Evolutionary conservation across 2,329 filamentous ascomycete genomes (phyloP).

Genomic region (Tolypocladium tundrense): DNA sequence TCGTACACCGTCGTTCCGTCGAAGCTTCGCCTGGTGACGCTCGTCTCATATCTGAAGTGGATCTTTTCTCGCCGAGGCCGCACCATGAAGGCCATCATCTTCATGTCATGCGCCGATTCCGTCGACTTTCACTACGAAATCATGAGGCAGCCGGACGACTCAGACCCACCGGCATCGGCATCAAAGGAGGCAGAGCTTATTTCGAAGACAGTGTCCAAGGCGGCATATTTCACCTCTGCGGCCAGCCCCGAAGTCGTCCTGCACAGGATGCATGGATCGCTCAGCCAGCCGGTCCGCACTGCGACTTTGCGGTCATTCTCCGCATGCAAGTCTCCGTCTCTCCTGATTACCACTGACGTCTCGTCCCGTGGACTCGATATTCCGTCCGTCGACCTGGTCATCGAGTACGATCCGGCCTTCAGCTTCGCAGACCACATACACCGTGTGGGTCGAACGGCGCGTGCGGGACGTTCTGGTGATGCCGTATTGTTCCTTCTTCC

Average conservation of each 20-base stretch:
- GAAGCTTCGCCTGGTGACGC: conserved; percentile 81
- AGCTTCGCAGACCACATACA: conserved; percentile 89
- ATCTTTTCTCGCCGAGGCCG: conserved; percentile 81
- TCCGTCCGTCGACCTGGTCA: conserved; percentile 85
- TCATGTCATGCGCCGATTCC: conserved; percentile 92
- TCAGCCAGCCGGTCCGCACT: conserved; percentile 79
- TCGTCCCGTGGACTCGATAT: conserved; percentile 92
- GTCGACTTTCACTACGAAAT: conserved; percentile 95
- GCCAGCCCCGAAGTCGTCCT: conserved; percentile 66
- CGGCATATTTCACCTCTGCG: conserved; percentile 62
- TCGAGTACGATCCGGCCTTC: conserved; percentile 95
- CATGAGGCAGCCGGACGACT: conserved; percentile 39
- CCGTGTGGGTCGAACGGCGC: conserved; percentile 86
- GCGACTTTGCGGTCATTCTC: conserved; percentile 76
- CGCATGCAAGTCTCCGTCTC: conserved; percentile 59
- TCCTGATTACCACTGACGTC: conserved; percentile 91
- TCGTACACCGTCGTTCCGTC: conserved; percentile 79
- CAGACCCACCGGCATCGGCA: conserved; percentile 14
- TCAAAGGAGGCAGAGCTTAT: conserved; percentile 25
- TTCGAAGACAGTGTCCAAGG: conserved; percentile 54
- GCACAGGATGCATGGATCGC: conserved; percentile 83
- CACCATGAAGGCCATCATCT: conserved; percentile 94
- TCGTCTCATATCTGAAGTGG: conserved; percentile 74
- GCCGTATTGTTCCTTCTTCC: conserved; percentile 85
- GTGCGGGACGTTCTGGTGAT: conserved; percentile 79